Evolutionary conservation across 2,329 filamentous ascomycete genomes (phyloP).

Genomic region (Colletotrichum incanum): DNA sequence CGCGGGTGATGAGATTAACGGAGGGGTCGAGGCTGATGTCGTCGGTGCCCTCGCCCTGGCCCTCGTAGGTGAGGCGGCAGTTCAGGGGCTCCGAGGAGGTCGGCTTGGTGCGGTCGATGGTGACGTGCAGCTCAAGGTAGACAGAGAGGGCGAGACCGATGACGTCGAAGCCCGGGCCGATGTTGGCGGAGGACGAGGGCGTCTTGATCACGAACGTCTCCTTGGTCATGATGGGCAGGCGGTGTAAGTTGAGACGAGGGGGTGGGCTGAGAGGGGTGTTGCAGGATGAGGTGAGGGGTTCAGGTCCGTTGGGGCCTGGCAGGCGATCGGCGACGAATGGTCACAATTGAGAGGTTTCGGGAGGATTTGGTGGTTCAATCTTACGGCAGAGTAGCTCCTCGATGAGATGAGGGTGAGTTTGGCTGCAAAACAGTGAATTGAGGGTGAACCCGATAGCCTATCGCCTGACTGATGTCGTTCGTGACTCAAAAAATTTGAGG

Average conservation of each 20-base stretch:
- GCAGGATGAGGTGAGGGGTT: slow-evolving; percentile 6
- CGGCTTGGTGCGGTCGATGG: slow-evolving; percentile 73
- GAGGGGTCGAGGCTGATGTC: slow-evolving; percentile 89
- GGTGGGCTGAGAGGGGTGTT: background rate
- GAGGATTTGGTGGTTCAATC: background rate
- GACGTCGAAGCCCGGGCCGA: slow-evolving; percentile 97
- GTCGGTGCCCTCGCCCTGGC: slow-evolving; percentile 78
- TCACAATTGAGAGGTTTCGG: background rate
- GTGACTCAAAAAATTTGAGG: slow-evolving; percentile 39
- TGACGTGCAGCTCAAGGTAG: slow-evolving; percentile 91
- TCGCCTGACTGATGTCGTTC: slow-evolving; percentile 8
- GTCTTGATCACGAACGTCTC: slow-evolving; percentile 82
- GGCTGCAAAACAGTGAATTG: slow-evolving; percentile 15
- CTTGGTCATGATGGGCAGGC: slow-evolving; percentile 51
- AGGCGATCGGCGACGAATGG: background rate
- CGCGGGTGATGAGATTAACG: slow-evolving; percentile 92
- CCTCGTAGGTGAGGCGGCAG: slow-evolving; percentile 93
- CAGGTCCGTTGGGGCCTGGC: background rate
- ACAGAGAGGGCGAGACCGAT: slow-evolving; percentile 95
- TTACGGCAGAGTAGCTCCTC: background rate
- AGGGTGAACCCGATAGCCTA: slow-evolving; percentile 15
- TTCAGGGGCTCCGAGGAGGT: slow-evolving; percentile 78
- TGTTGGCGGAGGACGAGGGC: slow-evolving; percentile 97
- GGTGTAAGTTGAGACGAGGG: slow-evolving; percentile 32
- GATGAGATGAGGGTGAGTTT: background rate